Percentiles rank a stretch among this genome's conserved stretches.
These are phyloP conservation scores for Rhodotorula sp. DNA, from an alignment of 1,284 basidiomycete genomes.

Conservation along the genomic window DNA sequence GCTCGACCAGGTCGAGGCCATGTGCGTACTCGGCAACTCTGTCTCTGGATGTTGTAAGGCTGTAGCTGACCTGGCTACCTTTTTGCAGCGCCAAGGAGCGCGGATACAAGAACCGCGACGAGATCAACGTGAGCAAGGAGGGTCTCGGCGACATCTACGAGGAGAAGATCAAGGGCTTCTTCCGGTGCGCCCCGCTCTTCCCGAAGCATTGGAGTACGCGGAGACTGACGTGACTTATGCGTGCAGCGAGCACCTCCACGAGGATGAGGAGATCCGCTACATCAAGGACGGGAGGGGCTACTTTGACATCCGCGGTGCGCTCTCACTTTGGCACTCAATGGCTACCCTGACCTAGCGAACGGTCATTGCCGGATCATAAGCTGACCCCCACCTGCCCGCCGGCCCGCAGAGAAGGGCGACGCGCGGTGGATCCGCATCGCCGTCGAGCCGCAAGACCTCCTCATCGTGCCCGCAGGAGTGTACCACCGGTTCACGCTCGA, in stretches of 20 bases:
- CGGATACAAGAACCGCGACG: conserved; percentile 67
- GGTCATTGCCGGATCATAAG: conserved; percentile 9
- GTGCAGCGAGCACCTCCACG: conserved; percentile 66
- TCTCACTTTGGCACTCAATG: not conserved
- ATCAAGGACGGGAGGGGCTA: conserved; percentile 77
- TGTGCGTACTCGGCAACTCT: conserved; percentile 46
- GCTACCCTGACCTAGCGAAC: conserved; percentile 10
- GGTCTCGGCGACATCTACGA: conserved; percentile 77
- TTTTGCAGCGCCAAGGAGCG: conserved; percentile 58
- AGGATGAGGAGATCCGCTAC: conserved; percentile 88
- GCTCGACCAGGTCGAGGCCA: conserved; percentile 57
- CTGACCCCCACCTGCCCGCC: not conserved
- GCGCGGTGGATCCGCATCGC: conserved; percentile 73
- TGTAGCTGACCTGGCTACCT: not conserved
- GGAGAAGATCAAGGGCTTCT: conserved; percentile 73
- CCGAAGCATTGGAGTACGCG: not conserved
- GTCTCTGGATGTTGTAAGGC: fast-evolving
- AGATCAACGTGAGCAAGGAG: conserved; percentile 70
- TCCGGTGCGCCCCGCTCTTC: conserved; percentile 60
- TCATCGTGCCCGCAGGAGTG: conserved; percentile 55
- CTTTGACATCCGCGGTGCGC: conserved; percentile 76
- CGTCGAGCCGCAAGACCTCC: conserved; percentile 67
- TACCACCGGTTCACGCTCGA: conserved; percentile 74
- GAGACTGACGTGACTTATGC: not conserved
- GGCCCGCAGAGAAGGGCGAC: conserved; percentile 54